Evolutionary conservation across 306 rosid genomes (phyloP).

Genomic region (Fagus sylvatica): DNA sequence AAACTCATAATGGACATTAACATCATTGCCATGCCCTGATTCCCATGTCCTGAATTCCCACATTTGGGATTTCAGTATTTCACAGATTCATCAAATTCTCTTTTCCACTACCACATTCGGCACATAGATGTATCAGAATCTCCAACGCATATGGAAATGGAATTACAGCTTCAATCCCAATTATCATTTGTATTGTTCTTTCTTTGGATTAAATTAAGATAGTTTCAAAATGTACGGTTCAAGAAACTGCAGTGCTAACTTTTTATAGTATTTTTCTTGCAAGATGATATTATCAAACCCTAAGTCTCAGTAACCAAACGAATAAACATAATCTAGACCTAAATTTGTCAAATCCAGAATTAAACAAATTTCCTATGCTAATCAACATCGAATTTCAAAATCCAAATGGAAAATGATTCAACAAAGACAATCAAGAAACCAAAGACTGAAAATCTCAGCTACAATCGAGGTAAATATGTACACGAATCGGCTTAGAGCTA

Average conservation of each 20-base stretch:
- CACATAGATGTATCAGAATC: background rate
- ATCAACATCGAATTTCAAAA: no score
- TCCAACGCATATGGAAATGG: background rate
- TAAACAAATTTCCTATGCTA: background rate
- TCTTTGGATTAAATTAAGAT: background rate
- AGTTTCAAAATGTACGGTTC: no score
- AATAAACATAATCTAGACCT: background rate
- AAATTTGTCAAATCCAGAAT: background rate
- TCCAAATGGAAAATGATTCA: no score
- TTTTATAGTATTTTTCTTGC: background rate
- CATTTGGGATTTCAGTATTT: no score
- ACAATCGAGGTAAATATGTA: background rate
- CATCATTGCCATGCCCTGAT: background rate
- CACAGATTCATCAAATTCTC: background rate
- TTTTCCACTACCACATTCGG: background rate
- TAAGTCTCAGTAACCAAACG: background rate
- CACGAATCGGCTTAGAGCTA: background rate
- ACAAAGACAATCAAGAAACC: no score
- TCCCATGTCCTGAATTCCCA: background rate
- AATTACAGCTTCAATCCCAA: background rate
- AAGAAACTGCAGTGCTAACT: no score
- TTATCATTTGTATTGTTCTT: background rate
- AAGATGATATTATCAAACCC: background rate
- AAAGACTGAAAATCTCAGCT: no score
- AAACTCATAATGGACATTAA: background rate